These are phyloP conservation scores for Leccinum fallax DNA, from an alignment of 1,284 basidiomycete species.

Conservation along the genomic window DNA sequence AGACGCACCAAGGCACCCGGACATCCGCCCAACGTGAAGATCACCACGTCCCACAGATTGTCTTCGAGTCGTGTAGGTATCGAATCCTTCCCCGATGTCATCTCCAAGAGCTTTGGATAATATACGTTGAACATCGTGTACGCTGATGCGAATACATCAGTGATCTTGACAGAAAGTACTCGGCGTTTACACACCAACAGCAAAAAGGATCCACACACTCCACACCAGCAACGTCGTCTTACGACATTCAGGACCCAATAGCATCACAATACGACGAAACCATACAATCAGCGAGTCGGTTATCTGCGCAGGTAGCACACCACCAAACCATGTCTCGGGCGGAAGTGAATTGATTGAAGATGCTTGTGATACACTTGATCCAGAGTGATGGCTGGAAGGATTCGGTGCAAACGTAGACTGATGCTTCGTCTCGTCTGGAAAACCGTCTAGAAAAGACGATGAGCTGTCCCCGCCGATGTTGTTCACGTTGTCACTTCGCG, in stretches of 20 bases:
- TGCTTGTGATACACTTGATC: constrained; percentile 16
- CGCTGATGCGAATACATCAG: constrained; percentile 43
- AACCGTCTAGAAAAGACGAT: constrained; percentile 6
- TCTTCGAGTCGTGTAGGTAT: constrained; percentile 58
- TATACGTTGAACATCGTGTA: constrained; percentile 98
- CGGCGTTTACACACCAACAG: constrained; percentile 60
- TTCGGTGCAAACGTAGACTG: not conserved
- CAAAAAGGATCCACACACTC: constrained; percentile 81
- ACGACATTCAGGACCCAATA: constrained; percentile 83
- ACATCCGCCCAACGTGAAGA: constrained; percentile 83
- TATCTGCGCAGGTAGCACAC: constrained; percentile 48
- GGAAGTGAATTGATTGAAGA: constrained; percentile 37
- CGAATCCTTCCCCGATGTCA: constrained; percentile 34
- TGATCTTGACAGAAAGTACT: constrained; percentile 9
- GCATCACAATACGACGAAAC: constrained; percentile 71
- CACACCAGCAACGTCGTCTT: constrained; percentile 85
- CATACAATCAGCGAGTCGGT: constrained; percentile 62
- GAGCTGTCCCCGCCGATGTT: constrained; percentile 4
- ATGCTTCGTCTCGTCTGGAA: constrained; percentile 22
- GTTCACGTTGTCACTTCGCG: constrained; percentile 13
- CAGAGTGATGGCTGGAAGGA: constrained; percentile 15
- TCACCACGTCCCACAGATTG: constrained; percentile 81
- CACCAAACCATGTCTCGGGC: constrained; percentile 41
- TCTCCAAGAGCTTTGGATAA: constrained; percentile 88
- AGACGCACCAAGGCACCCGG: constrained; percentile 77